A percentile compares a stretch with the other conserved stretches of the same genome.
Conservation (phyloP, 2,329 filamentous ascomycete species). For the Stemphylium vesicarium region DNA sequence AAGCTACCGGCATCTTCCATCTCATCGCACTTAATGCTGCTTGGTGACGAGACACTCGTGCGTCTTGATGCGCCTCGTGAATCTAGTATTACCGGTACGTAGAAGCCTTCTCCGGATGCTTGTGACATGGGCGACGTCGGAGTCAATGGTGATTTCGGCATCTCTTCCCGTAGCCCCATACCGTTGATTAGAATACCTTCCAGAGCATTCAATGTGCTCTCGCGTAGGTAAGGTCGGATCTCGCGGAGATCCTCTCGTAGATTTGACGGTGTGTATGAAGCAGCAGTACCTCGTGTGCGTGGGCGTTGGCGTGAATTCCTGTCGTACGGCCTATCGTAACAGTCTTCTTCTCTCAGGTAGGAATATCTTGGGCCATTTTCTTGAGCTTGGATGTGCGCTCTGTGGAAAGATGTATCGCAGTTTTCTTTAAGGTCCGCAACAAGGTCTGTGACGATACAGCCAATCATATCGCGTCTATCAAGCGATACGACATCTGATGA, state of each 20-base stretch:
- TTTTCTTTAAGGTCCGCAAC: slow-evolving; percentile 3
- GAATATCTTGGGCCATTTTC: slow-evolving; percentile 13
- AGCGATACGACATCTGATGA: neutral
- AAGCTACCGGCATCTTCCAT: slow-evolving; percentile 17
- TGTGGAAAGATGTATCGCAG: slow-evolving; percentile 21
- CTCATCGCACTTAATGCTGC: slow-evolving; percentile 4
- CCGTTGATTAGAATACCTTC: slow-evolving; percentile 14
- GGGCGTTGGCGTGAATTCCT: neutral
- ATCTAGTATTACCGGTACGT: slow-evolving; percentile 16
- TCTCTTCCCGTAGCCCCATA: slow-evolving; percentile 2
- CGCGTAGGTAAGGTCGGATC: slow-evolving; percentile 12
- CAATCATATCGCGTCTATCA: slow-evolving; percentile 20
- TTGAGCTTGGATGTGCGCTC: slow-evolving; percentile 13
- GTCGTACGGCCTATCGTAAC: slow-evolving; percentile 9
- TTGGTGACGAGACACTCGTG: slow-evolving; percentile 18
- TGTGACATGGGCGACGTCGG: neutral
- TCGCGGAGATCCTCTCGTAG: slow-evolving; percentile 12
- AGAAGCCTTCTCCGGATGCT: slow-evolving; percentile 8
- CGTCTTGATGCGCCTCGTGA: slow-evolving; percentile 15
- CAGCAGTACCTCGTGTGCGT: slow-evolving; percentile 6
- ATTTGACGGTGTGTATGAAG: slow-evolving; percentile 10
- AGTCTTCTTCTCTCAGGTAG: neutral
- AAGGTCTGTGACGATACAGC: slow-evolving; percentile 25
- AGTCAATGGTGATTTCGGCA: neutral
- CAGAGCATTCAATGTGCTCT: slow-evolving; percentile 10